phyloP scores from a whole-genome alignment of 495 filamentous ascomycete genomes.

The Xylaria nigripes region DNA sequence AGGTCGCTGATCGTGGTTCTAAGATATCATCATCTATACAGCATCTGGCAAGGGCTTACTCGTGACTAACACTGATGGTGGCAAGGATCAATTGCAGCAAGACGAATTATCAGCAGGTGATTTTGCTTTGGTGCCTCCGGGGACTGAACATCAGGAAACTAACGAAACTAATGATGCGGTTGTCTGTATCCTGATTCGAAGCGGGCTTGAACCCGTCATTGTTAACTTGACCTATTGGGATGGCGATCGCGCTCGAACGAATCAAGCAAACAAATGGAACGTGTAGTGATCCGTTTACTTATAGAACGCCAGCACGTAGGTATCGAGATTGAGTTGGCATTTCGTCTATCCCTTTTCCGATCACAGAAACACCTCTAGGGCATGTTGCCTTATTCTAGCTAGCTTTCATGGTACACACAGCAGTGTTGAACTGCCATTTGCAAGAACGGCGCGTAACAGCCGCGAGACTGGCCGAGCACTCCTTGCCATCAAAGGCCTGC shows the following conservation, averaged over 20 bases:
- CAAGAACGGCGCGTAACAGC: conserved; percentile 37
- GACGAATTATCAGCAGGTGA: conserved; percentile 51
- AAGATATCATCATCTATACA: conserved; percentile 41
- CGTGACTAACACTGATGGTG: conserved; percentile 29
- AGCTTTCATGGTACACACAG: not conserved
- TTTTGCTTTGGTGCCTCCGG: conserved; percentile 57
- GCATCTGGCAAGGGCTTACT: conserved; percentile 35
- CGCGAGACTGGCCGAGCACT: conserved; percentile 35
- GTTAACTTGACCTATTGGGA: conserved; percentile 54
- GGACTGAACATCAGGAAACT: conserved; percentile 58
- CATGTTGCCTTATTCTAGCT: not conserved
- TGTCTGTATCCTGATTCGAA: conserved; percentile 52
- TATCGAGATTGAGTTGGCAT: not conserved
- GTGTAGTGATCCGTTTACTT: not conserved
- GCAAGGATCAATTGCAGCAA: conserved; percentile 38
- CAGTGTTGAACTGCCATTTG: not conserved
- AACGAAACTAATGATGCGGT: conserved; percentile 52
- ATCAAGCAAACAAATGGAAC: conserved; percentile 4
- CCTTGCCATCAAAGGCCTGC: conserved; percentile 51
- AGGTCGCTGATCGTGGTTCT: not conserved
- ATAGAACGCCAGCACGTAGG: not conserved
- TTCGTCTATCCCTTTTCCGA: not conserved
- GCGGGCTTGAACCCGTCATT: conserved; percentile 48
- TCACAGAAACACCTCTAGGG: not conserved
- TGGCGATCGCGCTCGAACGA: conserved; percentile 25